These are phyloP conservation scores for Neurospora sp. DNA, from an alignment of 495 filamentous ascomycete species.

Conservation along the genomic window DNA sequence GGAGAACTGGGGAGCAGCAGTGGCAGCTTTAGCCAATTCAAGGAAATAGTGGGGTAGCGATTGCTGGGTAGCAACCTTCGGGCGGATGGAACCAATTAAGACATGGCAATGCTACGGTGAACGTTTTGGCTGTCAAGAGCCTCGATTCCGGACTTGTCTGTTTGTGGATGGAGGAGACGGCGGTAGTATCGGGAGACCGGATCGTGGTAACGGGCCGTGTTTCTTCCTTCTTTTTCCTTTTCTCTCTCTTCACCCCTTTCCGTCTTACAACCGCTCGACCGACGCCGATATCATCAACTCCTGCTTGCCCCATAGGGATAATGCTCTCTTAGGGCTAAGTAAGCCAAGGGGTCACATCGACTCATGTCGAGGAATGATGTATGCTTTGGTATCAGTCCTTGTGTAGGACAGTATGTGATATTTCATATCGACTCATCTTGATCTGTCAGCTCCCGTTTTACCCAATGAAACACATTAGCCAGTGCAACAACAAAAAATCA, in stretches of 20 bases:
- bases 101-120: neutral
- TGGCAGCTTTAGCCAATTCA: neutral
- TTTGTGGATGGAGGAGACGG: constrained; percentile 3
- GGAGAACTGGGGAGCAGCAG: neutral
- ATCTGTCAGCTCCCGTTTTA: neutral
- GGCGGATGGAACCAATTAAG: constrained; percentile 22
- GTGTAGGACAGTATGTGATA: neutral
- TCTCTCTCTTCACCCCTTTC: neutral
- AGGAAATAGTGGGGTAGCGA: neutral
- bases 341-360: neutral
- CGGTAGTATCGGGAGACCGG: neutral
- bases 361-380: neutral
- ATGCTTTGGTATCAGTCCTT: neutral
- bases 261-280: neutral
- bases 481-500: neutral
- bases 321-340: neutral
- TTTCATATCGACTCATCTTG: neutral
- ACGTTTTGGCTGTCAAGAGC: neutral
- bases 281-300: neutral
- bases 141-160: constrained; percentile 1
- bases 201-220: neutral
- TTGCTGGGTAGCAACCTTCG: constrained; percentile 8
- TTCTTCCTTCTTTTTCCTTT: neutral
- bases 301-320: neutral
- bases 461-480: neutral